Evolutionary conservation across 2,329 filamentous ascomycete species (phyloP), one percentile per base, ranked within the genome.

Genomic region (Lachnellula arida): DNA sequence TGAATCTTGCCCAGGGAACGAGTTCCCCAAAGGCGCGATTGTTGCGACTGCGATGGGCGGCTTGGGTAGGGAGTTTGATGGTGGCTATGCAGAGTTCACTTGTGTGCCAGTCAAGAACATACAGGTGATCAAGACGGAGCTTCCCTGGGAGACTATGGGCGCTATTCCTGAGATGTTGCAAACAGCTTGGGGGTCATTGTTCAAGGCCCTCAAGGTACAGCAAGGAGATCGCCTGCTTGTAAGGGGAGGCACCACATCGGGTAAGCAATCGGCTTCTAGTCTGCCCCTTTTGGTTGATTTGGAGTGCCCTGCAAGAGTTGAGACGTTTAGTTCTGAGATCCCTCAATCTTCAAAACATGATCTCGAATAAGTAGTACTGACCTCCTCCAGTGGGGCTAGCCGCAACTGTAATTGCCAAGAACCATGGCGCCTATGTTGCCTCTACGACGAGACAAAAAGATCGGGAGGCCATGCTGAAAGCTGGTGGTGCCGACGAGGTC

Each of bases 91-190:
- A 3, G 75, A 80, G 63, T 80, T 77, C 54, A 73, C 71, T 1
- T 74, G 70, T 55, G 75, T 78, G 5, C 71, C 74, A 0, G 72
- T 67, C 2, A 59, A 54, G 11, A 73, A 78, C 56, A 70, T 75
- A 8, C 73, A 74, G 49, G 60, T 62, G 5, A 56, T 76, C n/a
- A 62, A 67, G 32, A 71, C 68, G 4, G 62, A 66, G 9, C 59
- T 78, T 5, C 61, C 65, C 0, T 78, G 76, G 76, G 68, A 72
- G 28, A 64, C 70, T 2, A 58, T 80, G 1, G 78, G 75, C 5
- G 76, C 77, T 1, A 65, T 77, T 51, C 76, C 76, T 2, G 77
- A 79, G 65, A 79, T 80, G 76, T 56, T 80, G 56, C 76, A 79
- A 66, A 79, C 77, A 2, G 73, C 77, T 1, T 78, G 73, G 63